Evolutionary conservation across 2,329 filamentous ascomycete species (phyloP), one percentile per base, ranked within the genome.

Genomic region (Biscogniauxia sp.): DNA sequence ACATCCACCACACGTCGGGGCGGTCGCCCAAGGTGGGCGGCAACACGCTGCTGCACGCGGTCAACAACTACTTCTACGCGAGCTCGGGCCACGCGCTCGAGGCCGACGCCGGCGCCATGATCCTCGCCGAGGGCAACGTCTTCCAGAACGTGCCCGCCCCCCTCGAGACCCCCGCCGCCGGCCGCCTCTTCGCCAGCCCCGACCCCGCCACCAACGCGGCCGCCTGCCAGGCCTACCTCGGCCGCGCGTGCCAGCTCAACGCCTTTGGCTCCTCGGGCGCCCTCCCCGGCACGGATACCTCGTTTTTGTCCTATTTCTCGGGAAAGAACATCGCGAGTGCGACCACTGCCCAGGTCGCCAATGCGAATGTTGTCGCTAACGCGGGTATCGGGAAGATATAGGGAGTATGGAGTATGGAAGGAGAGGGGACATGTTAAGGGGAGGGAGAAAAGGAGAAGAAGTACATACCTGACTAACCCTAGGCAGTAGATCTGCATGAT

Each of bases 221-320:
- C 25, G 59, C 62, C 6, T 67, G 64, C 59, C 57, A 61, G 25
- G 20, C 61, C 19, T 66, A 63, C 61, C 77, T 87, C 2, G 82
- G 83, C 62, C 82, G 76, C 62, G 70, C 66, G 55, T 86, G 84
- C 72, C 69, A 81, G 74, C 15, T 76, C 58, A 87, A 87, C 72
- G 77, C 76, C 49, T 81, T 78, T 64, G 76, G 76, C 53, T 73
- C 65, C 69, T 78, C 76, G 5, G 77, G 76, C 20, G 69, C 69
- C 41, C 74, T 82, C 57, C 64, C 57, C 50, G 73, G 76, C 58
- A 68, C 74, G n/a, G 80, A 82, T 67, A 78, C 79, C 11, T 72
- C 70, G 55, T 81, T 86, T 74, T 69, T 87, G 54, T 55, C 66
- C 59, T 76, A 80, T 67, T 85, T 86, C 72, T 72, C 74, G 54